Evolutionary conservation across 495 filamentous ascomycete genomes (phyloP).

Genomic region (Xylaria palmicola): DNA sequence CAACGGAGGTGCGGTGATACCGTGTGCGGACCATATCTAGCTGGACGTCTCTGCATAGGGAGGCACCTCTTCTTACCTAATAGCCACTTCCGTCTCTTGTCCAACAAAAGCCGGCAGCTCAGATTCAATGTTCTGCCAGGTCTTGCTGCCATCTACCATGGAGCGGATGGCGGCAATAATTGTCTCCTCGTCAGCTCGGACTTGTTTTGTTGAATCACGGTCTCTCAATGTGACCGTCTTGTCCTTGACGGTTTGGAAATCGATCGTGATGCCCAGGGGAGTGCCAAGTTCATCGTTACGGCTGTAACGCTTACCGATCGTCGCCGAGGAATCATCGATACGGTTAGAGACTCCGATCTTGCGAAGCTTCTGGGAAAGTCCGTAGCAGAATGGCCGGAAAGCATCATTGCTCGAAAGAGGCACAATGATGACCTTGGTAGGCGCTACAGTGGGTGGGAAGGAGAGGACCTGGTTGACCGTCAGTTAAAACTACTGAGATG

Average conservation of each 20-base stretch:
- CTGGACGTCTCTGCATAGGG: neutral
- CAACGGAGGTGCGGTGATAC: neutral
- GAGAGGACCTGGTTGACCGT: constrained; percentile 58
- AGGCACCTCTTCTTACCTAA: neutral
- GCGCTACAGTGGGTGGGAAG: constrained; percentile 69
- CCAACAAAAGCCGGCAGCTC: constrained; percentile 61
- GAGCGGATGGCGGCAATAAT: constrained; percentile 61
- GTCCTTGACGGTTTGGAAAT: constrained; percentile 76
- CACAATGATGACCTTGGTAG: constrained; percentile 74
- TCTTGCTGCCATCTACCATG: constrained; percentile 58
- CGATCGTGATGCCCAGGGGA: constrained; percentile 66
- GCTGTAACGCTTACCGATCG: constrained; percentile 73
- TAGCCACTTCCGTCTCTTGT: constrained; percentile 47
- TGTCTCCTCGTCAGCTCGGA: constrained; percentile 61
- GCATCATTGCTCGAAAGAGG: constrained; percentile 62
- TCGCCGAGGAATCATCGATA: constrained; percentile 66
- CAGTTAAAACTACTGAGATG: constrained; percentile 8
- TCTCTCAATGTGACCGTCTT: constrained; percentile 70
- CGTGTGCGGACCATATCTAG: neutral
- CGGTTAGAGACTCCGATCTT: constrained; percentile 60
- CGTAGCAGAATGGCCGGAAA: constrained; percentile 58
- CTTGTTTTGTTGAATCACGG: constrained; percentile 69
- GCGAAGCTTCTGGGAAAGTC: constrained; percentile 59
- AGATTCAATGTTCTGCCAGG: constrained; percentile 59
- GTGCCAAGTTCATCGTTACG: constrained; percentile 75